Conservation (phyloP, 2,329 filamentous ascomycete genomes). For the Colletotrichum karsti region DNA sequence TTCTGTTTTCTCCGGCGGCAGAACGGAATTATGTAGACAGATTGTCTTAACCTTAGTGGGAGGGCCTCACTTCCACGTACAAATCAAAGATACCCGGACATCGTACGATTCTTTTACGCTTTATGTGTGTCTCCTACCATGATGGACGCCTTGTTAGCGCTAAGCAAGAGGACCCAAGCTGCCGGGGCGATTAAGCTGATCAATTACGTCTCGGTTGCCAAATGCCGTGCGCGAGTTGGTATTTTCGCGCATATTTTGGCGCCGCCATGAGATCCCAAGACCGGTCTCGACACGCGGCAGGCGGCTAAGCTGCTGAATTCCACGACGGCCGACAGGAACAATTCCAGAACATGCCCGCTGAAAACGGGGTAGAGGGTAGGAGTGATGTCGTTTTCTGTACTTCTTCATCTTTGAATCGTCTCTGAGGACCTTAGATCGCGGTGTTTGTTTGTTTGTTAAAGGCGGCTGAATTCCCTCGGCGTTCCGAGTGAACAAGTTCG, state of each 20-base stretch:
- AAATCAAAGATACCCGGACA: no score
- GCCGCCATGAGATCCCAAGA: not conserved
- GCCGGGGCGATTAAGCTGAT: not conserved
- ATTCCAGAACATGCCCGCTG: not conserved
- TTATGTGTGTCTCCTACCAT: not conserved
- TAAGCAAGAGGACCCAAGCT: not conserved
- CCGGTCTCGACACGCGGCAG: not conserved
- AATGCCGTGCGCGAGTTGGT: not conserved
- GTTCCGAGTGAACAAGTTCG: not conserved
- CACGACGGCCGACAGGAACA: not conserved
- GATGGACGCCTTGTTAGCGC: not conserved
- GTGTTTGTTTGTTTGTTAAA: not conserved
- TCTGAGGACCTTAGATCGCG: not conserved
- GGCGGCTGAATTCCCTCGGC: not conserved
- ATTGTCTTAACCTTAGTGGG: no score
- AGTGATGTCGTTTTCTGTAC: not conserved
- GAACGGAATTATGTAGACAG: no score
- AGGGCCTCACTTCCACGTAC: no score
- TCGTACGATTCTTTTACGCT: not conserved
- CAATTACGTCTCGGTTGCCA: not conserved
- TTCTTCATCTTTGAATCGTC: not conserved
- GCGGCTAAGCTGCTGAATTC: constrained; percentile 23
- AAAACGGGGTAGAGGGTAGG: not conserved
- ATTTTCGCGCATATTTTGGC: not conserved
- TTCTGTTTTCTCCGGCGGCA: no score